Evolutionary conservation across 2,329 filamentous ascomycete species (phyloP).

Genomic region (Aspergillus oerlinghausenensis): DNA sequence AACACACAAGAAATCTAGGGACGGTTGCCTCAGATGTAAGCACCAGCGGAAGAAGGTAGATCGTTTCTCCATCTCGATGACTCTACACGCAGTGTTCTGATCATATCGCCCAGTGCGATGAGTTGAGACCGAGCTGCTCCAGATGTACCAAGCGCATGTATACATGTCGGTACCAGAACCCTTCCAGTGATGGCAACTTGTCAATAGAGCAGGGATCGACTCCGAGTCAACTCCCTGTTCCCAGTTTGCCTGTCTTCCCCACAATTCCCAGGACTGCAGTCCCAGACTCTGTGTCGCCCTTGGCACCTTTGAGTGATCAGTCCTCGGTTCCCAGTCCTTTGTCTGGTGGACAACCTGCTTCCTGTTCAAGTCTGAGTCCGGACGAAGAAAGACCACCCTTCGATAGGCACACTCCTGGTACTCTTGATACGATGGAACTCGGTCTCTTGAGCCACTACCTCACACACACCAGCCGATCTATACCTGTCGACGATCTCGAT

Average conservation of each 20-base stretch:
- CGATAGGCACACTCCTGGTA: neutral
- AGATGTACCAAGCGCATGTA: slow-evolving; percentile 29
- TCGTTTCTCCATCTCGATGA: neutral
- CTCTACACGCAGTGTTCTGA: slow-evolving; percentile 6
- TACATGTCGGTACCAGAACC: slow-evolving; percentile 25
- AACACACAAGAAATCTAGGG: slow-evolving; percentile 31
- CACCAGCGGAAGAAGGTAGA: slow-evolving; percentile 34
- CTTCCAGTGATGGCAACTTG: slow-evolving; percentile 1
- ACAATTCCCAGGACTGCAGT: neutral
- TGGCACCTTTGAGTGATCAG: slow-evolving; percentile 4
- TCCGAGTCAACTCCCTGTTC: neutral
- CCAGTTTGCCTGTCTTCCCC: neutral
- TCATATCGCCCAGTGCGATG: slow-evolving; percentile 29
- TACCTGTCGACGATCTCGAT: slow-evolving; percentile 36
- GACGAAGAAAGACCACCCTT: neutral
- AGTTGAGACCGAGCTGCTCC: slow-evolving; percentile 29
- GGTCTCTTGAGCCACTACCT: slow-evolving; percentile 41
- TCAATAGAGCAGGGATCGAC: slow-evolving; percentile 2
- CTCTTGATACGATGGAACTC: slow-evolving; percentile 27
- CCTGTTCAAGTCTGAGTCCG: neutral
- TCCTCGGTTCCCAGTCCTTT: slow-evolving; percentile 6
- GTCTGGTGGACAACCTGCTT: neutral
- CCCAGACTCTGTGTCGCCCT: neutral
- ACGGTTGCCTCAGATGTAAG: slow-evolving; percentile 33
- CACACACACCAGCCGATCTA: slow-evolving; percentile 37